Evolutionary conservation across 1,284 basidiomycete genomes (phyloP), one percentile per base, ranked within the genome.

Genomic region (Microbotryomycetes sp.): DNA sequence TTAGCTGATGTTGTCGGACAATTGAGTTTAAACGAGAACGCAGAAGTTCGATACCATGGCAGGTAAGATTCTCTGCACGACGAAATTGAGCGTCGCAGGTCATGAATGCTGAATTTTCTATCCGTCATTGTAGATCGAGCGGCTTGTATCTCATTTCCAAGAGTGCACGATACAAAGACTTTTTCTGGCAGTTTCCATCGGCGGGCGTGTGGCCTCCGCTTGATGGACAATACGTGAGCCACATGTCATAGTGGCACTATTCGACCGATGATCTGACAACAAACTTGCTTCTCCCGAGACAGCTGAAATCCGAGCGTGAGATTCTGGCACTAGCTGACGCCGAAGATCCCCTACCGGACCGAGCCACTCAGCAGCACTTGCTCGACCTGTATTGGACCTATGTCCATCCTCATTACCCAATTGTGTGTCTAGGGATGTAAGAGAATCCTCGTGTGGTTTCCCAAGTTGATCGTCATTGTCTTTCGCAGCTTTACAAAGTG

Each of bases 161-260:
- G 68, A 83, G 87, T 70, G 79, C 80, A 46, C 79, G 86, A 70
- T 87, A 85, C 70, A 84, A 86, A 68, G 86, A 86, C 32, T 88
- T 87, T 2, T 86, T 90, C 60, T 90, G 88, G 88, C 64, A 83
- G 29, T 90, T 91, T 75, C 89, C 88, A 0, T 84, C 83, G 69
- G 85, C 86, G 4, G 80, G 89, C 16, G 85, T 89, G 23, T 91
- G 89, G 89, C 89, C 88, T 0, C 84, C 83, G 3, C 76, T 86
- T 31, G 77, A 69, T 3, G 54, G 46, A 6, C 70, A 76, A 74
- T 45, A 72, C 73, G 52, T 64, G 26, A n/a, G 63, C 53, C 42
- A 0, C 14, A 26, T 26, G 16, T 22, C 48, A 25, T 15, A n/a
- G 36, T 1, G 42, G 31, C 54, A 1, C 31, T 12, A 3, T 55